Evolutionary conservation across 768 basidiomycete species (phyloP), one percentile per base, ranked within the genome.

Genomic region (Lactifluus rugatus): DNA sequence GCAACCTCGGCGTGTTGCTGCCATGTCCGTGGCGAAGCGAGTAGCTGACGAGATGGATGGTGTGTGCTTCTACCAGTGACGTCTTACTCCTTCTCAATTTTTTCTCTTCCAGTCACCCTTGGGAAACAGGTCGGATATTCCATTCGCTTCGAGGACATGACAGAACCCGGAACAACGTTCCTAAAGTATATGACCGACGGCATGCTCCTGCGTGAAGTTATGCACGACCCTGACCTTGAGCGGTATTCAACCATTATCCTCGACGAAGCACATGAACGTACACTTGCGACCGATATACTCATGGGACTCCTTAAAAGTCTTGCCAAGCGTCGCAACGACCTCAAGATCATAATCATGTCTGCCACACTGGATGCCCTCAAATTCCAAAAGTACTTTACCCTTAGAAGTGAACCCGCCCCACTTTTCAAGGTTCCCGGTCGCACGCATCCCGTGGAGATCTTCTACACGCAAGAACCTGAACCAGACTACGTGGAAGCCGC

Each of bases 131-230:
- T 98, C 62, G 95, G 95, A 55, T 99, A 99, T 72, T 92, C 91
- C 4, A 97, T 97, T 67, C 91, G 95, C 70, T 99, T 98, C 70
- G 95, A 99, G 71, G 96, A 98, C 70, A 87, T 93, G 89, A 88
- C 95, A 44, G 81, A 90, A 64, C 75, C 82, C 0, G 87, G 89
- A 0, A 88, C 86, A 32, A 98, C 96, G 0, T 96, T 99, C 73
- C 78, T 99, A 62, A 97, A 96, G 70, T 98, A 99, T 75, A 96
- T 98, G 94, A 99, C 96, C 16, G 96, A 99, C 66, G 96, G 95
- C 81, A 96, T 97, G 93, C 84, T 92, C 55, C 81, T 95, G n/a
- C 85, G 93, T 19, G 93, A 96, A 74, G 93, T 93, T 5, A 99
- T 97, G 94, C 91, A 94, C 72, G 95, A 98, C 71, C 88, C 91